A percentile compares a stretch with the other conserved stretches of the same genome.
phyloP scores from a whole-genome alignment of 352 stramenopile species.

The Globisporangium solare region DNA sequence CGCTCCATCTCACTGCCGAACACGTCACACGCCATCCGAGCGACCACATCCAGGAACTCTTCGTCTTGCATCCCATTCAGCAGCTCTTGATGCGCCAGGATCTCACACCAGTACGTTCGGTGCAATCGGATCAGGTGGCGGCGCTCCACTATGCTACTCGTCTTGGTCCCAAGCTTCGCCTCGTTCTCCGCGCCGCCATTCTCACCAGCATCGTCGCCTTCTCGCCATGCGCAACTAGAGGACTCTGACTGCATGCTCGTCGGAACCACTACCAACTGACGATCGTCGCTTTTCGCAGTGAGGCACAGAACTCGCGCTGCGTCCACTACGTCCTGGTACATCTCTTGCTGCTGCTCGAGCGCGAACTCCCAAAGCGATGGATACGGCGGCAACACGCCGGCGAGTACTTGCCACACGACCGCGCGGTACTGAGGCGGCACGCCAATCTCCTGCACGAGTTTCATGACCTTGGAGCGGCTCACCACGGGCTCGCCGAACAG shows the following conservation, averaged over 20 bases:
- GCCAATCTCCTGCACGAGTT: slow-evolving; percentile 71
- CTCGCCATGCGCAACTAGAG: neutral
- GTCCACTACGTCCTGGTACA: slow-evolving; percentile 63
- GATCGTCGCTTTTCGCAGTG: neutral
- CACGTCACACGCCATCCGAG: slow-evolving; percentile 35
- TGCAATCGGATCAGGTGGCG: slow-evolving; percentile 32
- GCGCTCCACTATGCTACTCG: slow-evolving; percentile 2
- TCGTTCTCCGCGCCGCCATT: slow-evolving; percentile 1
- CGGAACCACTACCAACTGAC: neutral
- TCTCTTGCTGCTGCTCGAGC: slow-evolving; percentile 37
- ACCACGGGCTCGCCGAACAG: slow-evolving; percentile 51
- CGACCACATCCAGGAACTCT: slow-evolving; percentile 29
- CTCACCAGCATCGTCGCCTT: neutral
- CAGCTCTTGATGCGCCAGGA: slow-evolving; percentile 21
- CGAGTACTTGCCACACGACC: slow-evolving; percentile 56
- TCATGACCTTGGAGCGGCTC: slow-evolving; percentile 64
- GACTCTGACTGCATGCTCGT: neutral
- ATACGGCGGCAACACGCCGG: slow-evolving; percentile 48
- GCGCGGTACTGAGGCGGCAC: slow-evolving; percentile 49
- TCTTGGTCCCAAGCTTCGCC: neutral
- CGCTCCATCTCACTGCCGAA: slow-evolving; percentile 35
- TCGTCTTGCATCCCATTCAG: slow-evolving; percentile 38
- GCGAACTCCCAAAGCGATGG: slow-evolving; percentile 60
- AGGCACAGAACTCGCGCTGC: slow-evolving; percentile 44
- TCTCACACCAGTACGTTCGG: slow-evolving; percentile 36